Evolutionary conservation across 1,284 basidiomycete genomes (phyloP).

Genomic region (Volvariella volvacea): DNA sequence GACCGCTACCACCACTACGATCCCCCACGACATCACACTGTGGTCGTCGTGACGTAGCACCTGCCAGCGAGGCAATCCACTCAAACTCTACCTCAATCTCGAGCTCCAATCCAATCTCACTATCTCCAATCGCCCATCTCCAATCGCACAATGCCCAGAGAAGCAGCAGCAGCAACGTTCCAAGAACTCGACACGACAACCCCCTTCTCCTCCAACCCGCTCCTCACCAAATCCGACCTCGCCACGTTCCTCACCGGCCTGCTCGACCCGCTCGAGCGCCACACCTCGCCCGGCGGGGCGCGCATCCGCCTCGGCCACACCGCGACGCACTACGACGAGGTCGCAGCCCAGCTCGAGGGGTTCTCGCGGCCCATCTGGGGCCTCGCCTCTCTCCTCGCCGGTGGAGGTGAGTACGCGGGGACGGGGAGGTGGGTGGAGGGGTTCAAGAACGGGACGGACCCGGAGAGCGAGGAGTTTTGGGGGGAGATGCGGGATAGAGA

Average conservation of each 20-base stretch:
- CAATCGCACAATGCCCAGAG: neutral
- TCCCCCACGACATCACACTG: too few species aligned
- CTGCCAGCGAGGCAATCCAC: too few species aligned
- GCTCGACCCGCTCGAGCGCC: conserved; percentile 59
- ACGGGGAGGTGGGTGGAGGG: conserved; percentile 59
- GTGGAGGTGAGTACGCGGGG: conserved; percentile 52
- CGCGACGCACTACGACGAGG: conserved; percentile 71
- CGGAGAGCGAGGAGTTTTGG: conserved; percentile 65
- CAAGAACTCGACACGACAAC: conserved; percentile 25
- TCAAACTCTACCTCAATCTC: too few species aligned
- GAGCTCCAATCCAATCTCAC: too few species aligned
- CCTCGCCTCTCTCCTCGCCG: conserved; percentile 58
- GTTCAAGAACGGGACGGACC: conserved; percentile 61
- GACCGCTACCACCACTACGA: too few species aligned
- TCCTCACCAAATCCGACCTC: conserved; percentile 54
- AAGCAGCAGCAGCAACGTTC: conserved; percentile 13
- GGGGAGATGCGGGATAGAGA: conserved; percentile 69
- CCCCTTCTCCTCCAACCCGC: conserved; percentile 50
- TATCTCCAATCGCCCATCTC: too few species aligned
- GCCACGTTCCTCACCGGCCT: conserved; percentile 46
- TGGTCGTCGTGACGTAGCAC: too few species aligned
- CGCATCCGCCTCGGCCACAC: conserved; percentile 66
- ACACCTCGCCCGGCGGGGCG: conserved; percentile 70
- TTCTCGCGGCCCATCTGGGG: conserved; percentile 78
- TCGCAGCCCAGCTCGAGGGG: conserved; percentile 69